Evolutionary conservation across 352 stramenopile genomes (phyloP), one percentile per base, ranked within the genome.

Genomic region (Saprolegnia diclina): DNA sequence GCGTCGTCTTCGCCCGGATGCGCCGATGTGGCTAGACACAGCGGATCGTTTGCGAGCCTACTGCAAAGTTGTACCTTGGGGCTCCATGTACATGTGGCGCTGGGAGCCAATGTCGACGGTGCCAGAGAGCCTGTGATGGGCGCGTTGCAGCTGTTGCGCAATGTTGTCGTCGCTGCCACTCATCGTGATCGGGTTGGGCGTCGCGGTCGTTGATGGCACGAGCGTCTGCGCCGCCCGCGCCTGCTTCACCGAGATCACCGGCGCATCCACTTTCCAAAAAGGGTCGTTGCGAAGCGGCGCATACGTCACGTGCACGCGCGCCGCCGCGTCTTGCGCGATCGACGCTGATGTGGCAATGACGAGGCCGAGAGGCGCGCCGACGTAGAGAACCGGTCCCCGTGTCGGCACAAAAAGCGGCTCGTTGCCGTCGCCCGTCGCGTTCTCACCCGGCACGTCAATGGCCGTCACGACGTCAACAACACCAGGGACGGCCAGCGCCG

Each of bases 41-140:
- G 13, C 21, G 11, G 26, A 29, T 19, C 18, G 24, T 29, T 18
- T 69, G 26, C 1, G 72, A 29, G 19, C 66, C 75, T 35, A 67
- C 65, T 5, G 29, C 29, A 35, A 35, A 35, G 2, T 35, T 5
- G 74, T 75, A 18, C 73, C 61, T 67, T 87, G 79, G 16, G 79
- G 75, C 62, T 87, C 79, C 76, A 87, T 81, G 73, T 87, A 83
- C 53, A 87, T 84, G 67, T 87, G 79, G 56, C 78, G 78, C 59
- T 86, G 79, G 0, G 73, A 72, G 1, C 72, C 77, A 10, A 80
- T 72, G 13, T 69, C 40, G n/a, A 86, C 37, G 13, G 38, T 32
- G 0, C 77, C 75, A 14, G 21, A 65, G 16, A 78, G 52, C 10
- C 44, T 63, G 26, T 68, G 42, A 42, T 68, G 64, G 53, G 67